These are phyloP conservation scores for Suhomyces prunicola DNA, from an alignment of 805 yeast species.

Conservation along the genomic window DNA sequence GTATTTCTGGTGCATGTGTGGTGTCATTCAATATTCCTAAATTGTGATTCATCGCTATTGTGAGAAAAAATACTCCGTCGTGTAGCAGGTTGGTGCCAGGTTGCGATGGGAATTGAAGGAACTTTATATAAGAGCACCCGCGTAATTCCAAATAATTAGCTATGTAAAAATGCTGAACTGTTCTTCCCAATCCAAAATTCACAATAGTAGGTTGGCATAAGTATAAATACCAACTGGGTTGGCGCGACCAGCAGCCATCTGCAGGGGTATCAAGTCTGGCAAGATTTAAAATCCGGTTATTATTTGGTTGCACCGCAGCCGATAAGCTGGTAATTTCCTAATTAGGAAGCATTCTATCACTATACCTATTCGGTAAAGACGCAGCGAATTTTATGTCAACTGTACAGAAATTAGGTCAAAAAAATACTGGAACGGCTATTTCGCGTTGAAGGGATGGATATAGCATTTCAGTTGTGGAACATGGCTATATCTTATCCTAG, in stretches of 20 bases:
- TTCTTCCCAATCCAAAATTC: background rate
- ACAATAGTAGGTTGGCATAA: background rate
- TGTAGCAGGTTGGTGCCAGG: slow-evolving; percentile 2
- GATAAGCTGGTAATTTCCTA: slow-evolving; percentile 1
- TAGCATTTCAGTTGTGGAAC: background rate
- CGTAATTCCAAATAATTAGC: background rate
- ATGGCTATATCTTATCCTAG: background rate
- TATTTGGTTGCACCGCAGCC: background rate
- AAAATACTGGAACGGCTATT: background rate
- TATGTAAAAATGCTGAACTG: background rate
- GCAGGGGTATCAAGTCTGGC: background rate
- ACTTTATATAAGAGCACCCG: background rate
- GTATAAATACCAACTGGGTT: background rate
- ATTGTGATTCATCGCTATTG: background rate
- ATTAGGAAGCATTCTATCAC: background rate
- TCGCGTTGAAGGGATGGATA: background rate
- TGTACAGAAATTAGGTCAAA: background rate
- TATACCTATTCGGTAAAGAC: slow-evolving; percentile 1
- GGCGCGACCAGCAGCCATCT: background rate
- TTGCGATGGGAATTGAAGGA: background rate
- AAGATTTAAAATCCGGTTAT: background rate
- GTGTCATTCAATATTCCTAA: background rate
- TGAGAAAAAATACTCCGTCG: background rate
- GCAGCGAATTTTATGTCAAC: background rate
- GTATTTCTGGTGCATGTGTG: background rate